Base-by-base conservation (phyloP, 306 rosid species). In the apple (Malus domestica) region DNA sequence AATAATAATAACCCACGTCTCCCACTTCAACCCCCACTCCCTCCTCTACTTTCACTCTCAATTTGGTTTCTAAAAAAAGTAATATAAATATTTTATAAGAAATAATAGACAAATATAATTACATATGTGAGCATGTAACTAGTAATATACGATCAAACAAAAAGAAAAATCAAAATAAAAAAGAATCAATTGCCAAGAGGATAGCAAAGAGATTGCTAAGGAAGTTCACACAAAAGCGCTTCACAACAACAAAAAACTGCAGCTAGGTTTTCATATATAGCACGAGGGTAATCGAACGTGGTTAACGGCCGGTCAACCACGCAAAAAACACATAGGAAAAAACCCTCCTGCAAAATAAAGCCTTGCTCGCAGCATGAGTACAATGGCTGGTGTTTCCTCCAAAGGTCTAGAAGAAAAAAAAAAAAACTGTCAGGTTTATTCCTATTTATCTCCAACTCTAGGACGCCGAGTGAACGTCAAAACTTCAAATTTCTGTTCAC, bases 281-380 rank as follows among this genome's bases (percentile, higher is more conserved):
- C 80, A 77, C 74, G 72, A 68, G 87, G 79, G 85, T 58, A 72
- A 74, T 67, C 64, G 72, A 88, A 85, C 89, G 76, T 74, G 78
- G 89, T 76, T 70, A 73, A 81, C 10, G 5, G 44, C 38, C 7
- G 38, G 58, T 84, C 73, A 83, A 82, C 90, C 88, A 83, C 83
- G 78, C 76, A 88, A 88, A 85, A 86, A 80, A 44, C 19, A 60
- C 71, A 67, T 8, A 8, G 54, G 52, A 38, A 42, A 65, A 79
- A 77, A 69, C 78, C 79, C 73, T 30, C 65, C 25, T 70, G 71
- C 75, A 73, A 57, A 71, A 71, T 44, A 44, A 27, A 44, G 22
- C 46, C 67, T 42, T 75, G 52, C 74, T 63, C 19, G 75, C 66
- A 68, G 71, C 80, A 13, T 46, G 52, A 49, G 54, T 13, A 14